A percentile compares a stretch with the other conserved stretches of the same genome.
Evolutionary conservation across 257 asterid species (phyloP).

Genomic region (Mitragyna speciosa): DNA sequence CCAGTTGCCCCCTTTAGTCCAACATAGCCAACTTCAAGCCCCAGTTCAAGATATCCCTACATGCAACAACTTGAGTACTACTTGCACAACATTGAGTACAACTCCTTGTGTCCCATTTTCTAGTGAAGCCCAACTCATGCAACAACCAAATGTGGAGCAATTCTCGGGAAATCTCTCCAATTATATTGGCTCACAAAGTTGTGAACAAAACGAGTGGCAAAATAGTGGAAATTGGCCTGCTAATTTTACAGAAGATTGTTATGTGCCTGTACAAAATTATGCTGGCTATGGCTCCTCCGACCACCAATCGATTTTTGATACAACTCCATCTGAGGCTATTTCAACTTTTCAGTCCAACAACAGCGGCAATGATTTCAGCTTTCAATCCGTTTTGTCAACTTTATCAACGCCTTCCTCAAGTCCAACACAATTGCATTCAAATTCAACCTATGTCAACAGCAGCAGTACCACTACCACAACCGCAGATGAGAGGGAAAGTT

Average conservation of each 20-base stretch:
- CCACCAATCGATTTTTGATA: slow-evolving; percentile 36
- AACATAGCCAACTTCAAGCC: slow-evolving; percentile 37
- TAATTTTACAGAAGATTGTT: slow-evolving; percentile 33
- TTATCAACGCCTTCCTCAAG: slow-evolving; percentile 73
- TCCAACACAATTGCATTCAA: slow-evolving; percentile 50
- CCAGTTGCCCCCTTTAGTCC: slow-evolving; percentile 31
- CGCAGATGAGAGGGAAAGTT: slow-evolving; percentile 64
- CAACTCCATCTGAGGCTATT: slow-evolving; percentile 45
- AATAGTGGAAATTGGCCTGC: slow-evolving; percentile 25
- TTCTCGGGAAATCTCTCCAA: slow-evolving; percentile 21
- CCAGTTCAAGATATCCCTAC: slow-evolving; percentile 34
- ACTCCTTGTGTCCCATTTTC: slow-evolving; percentile 15
- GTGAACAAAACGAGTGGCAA: slow-evolving; percentile 45
- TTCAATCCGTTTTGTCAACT: slow-evolving; percentile 63
- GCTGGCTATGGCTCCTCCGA: slow-evolving; percentile 37
- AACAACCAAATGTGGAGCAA: slow-evolving; percentile 38
- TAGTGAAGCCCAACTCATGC: slow-evolving; percentile 39
- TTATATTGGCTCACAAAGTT: slow-evolving; percentile 26
- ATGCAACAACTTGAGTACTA: slow-evolving; percentile 6
- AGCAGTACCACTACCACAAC: slow-evolving; percentile 24
- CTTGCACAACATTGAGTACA: slow-evolving; percentile 16
- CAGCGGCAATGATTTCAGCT: slow-evolving; percentile 40
- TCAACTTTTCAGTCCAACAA: slow-evolving; percentile 48
- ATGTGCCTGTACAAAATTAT: slow-evolving; percentile 27
- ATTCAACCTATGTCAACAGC: slow-evolving; percentile 35